Evolutionary conservation across 78 protist species (phyloP).

Genomic region (Dictyostelium citrinum): DNA sequence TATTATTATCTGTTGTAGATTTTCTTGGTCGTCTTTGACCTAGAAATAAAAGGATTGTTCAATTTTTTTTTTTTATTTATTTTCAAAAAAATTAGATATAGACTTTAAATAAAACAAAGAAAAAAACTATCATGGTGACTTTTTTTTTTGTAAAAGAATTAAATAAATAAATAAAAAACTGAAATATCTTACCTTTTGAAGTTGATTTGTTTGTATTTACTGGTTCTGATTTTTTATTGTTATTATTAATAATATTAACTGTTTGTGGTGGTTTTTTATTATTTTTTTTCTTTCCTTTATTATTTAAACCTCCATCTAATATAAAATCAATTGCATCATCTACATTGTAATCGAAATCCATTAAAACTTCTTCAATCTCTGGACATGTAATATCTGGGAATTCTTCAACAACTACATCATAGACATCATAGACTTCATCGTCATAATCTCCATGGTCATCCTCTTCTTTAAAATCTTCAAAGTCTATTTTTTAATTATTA

Average conservation of each 20-base stretch:
- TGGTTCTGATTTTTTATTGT: background rate
- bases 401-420: conserved; percentile 27
- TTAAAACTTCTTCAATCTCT: conserved; percentile 49
- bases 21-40: background rate
- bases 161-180: too few relatives aligned
- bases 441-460: background rate
- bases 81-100: background rate
- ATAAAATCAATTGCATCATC: conserved; percentile 36
- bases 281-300: background rate
- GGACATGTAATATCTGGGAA: conserved; percentile 4
- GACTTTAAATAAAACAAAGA: background rate
- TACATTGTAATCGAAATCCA: conserved; percentile 41
- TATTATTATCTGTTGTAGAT: background rate
- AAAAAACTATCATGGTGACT: too few relatives aligned
- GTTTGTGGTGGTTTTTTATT: conserved; percentile 5
- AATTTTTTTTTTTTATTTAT: background rate
- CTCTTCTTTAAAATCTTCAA: conserved; percentile 25
- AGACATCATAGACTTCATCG: conserved; percentile 61
- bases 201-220: background rate
- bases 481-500: background rate
- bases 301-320: background rate
- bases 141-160: too few relatives aligned
- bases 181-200: background rate
- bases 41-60: background rate
- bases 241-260: background rate